Evolutionary conservation across 495 filamentous ascomycete genomes (phyloP).

Genomic region (Sphaerosporella brunnea): DNA sequence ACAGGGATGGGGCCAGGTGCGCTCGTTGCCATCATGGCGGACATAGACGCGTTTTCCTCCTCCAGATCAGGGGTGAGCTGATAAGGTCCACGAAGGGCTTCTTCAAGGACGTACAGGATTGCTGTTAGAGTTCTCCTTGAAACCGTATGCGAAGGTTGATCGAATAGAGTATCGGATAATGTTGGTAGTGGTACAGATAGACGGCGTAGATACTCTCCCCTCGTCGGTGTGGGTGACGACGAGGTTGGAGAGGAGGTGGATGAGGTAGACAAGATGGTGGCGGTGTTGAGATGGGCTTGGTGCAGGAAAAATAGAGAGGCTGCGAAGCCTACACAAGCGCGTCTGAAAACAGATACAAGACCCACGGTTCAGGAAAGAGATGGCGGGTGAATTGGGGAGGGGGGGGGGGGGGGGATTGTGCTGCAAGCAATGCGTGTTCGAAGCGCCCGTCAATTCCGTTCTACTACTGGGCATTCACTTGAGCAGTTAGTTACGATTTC

Average conservation of each 20-base stretch:
- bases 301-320: conserved; percentile 20
- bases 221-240: conserved; percentile 27
- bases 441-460: neutral
- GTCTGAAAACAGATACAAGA: neutral
- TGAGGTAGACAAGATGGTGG: conserved; percentile 26
- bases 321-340: conserved; percentile 11
- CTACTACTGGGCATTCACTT: conserved; percentile 1
- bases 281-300: conserved; percentile 9
- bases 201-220: conserved; percentile 24
- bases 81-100: conserved; percentile 67
- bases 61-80: conserved; percentile 66
- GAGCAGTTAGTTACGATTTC: too few species aligned
- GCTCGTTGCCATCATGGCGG: conserved; percentile 50
- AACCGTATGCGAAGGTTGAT: conserved; percentile 28
- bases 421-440: neutral
- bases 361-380: conserved; percentile 11
- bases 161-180: conserved; percentile 14
- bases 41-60: conserved; percentile 91
- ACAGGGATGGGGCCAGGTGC: conserved; percentile 34
- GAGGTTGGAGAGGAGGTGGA: conserved; percentile 26
- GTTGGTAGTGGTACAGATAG: conserved; percentile 18
- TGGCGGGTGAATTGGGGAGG: too few species aligned
- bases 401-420: conserved; percentile 19
- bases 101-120: conserved; percentile 80
- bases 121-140: conserved; percentile 53